Evolutionary conservation across 108 stramenopile genomes (phyloP), one percentile per base, ranked within the genome.

Genomic region (Skeletonema grethae): DNA sequence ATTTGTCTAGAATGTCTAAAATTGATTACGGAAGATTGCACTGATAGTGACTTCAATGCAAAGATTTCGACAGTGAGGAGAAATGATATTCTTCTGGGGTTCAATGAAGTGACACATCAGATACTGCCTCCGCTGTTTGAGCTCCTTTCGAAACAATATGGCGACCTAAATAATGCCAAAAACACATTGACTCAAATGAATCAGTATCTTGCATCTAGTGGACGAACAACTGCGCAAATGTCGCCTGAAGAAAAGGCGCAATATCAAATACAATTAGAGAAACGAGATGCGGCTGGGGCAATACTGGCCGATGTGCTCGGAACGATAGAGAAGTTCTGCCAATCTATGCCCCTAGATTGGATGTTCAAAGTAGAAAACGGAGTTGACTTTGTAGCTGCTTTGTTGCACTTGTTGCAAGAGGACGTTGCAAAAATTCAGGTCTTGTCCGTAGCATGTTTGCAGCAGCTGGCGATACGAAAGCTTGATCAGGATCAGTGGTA

Each of bases 41-140:
- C 92, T n/a, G 95, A 96, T 75, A 84, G 86, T 60, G 95, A 96
- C 73, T 96, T 89, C 80, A 96, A 96, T 81, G 62, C 90, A 63
- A 96, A 90, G 87, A 92, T 96, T 60, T 90, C 91, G 18, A 92
- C 92, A 1, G 57, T 83, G 45, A 69, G 92, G 56, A 83, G 95
- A 61, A 96, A 96, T 64, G 95, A 94, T 77, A 87, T 96, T 32
- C 75, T 96, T 22, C 72, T 90, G 29, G 95, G 95, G 10, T 76
- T 95, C 43, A 93, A 95, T 76, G 95, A 95, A 76, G 84, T 90
- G 16, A 86, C 89, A 5, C 32, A 50, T 25, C 87, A 83, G 45
- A 81, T 95, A 70, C 63, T 95, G 18, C 88, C 88, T 28, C 79
- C 84, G 1, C 25, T 95, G 16, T 92, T 89, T 73, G 83, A 73